A percentile compares a stretch with the other conserved stretches of the same genome.
These are phyloP conservation scores for Themeda triandra DNA, from an alignment of 176 grass and related monocot species.

Conservation along the genomic window DNA sequence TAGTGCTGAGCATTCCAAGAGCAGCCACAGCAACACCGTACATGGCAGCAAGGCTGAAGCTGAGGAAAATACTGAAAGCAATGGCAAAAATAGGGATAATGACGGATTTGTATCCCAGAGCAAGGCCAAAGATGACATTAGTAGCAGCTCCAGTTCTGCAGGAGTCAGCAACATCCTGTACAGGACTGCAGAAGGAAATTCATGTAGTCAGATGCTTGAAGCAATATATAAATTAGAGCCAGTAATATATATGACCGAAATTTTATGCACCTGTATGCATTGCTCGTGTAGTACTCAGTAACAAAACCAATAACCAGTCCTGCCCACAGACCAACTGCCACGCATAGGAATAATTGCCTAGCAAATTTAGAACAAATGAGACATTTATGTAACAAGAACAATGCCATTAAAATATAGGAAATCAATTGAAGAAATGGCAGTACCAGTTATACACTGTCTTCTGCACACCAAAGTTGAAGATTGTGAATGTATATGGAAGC, in stretches of 20 bases:
- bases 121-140: conserved; percentile 90
- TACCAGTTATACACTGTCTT: conserved; percentile 91
- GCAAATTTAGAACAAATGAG: conserved; percentile 28
- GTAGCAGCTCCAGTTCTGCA: conserved; percentile 90
- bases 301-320: conserved; percentile 90
- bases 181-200: conserved; percentile 53
- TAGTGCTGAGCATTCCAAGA: conserved; percentile 94
- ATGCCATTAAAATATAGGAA: not conserved
- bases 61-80: conserved; percentile 84
- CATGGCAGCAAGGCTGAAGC: conserved; percentile 87
- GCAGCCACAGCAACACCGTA: conserved; percentile 95
- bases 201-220: conserved; percentile 11
- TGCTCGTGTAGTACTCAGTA: conserved; percentile 95
- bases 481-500: conserved; percentile 82
- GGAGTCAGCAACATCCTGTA: conserved; percentile 90
- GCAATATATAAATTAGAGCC: not conserved
- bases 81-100: conserved; percentile 91
- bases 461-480: conserved; percentile 95
- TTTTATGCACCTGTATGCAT: conserved; percentile 73
- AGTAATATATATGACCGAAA: not conserved
- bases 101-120: conserved; percentile 94
- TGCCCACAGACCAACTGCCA: conserved; percentile 90
- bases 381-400: not conserved
- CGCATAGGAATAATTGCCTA: conserved; percentile 90
- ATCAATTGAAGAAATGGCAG: not conserved